Evolutionary conservation across 1,284 basidiomycete species (phyloP), one percentile per base, ranked within the genome.

Genomic region (Papiliotrema flavescens): DNA sequence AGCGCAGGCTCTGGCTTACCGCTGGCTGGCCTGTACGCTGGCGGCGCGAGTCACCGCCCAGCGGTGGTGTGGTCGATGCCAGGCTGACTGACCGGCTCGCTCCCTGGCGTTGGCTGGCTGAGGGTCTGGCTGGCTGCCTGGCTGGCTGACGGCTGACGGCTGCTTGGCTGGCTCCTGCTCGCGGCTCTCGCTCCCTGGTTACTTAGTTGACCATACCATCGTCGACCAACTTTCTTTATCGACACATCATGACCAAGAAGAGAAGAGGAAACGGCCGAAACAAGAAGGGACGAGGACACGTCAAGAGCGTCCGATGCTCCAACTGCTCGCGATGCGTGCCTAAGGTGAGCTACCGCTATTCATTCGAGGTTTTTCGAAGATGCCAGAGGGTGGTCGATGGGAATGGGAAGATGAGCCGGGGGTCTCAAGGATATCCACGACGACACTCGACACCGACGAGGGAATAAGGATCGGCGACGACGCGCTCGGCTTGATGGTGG

Each of bases 211-310:
- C 39, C 39, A 40, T 40, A 40, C 39, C 28, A 32, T 32, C 28
- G 28, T 6, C 28, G 5, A 6, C 6, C 28, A 32, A 32, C 28
- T 40, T 20, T 40, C 20, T 40, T 40, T 40, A 40, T 40, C 43
- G 36, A 41, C 35, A 32, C 68, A 74, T 65, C 54, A 76, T 76
- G 95, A 98, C 94, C 71, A 97, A 95, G 84, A 98, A 98, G 84
- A 88, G 95, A 89, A 89, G 95, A 88, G 92, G 90, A 84, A 87
- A 86, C 77, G 95, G 92, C 71, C 90, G 92, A 74, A 95, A 95
- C 90, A 94, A 94, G 84, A 90, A 95, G 80, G 93, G 95, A 74
- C 92, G 96, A 76, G 95, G 96, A 79, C 92, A 96, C 80, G 89
- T 92, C 78, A 82, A 78, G 62, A 92, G 90, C 78, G 84, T 98